Conservation (phyloP, 2,329 filamentous ascomycete genomes). For the Paecilomyces fulvus region DNA sequence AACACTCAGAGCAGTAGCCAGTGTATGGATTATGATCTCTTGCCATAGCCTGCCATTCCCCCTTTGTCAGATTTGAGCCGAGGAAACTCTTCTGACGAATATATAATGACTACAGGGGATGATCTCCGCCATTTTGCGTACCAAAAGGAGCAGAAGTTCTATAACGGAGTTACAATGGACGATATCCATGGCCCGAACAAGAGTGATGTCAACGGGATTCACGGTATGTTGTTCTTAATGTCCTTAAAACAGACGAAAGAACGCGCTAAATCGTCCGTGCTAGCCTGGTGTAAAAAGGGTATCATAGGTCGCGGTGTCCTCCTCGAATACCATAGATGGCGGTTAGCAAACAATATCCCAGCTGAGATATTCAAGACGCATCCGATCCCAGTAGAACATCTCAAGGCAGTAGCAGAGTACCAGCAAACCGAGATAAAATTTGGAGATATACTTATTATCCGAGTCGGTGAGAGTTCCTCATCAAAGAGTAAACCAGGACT, state of each 20-base stretch:
- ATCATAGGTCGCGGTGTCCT: neutral
- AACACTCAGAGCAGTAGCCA: constrained; percentile 53
- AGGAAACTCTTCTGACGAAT: neutral
- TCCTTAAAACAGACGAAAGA: neutral
- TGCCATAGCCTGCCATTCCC: neutral
- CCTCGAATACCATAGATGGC: neutral
- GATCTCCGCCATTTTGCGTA: constrained; percentile 11
- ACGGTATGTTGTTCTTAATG: constrained; percentile 4
- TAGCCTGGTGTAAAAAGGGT: neutral
- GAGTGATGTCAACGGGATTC: constrained; percentile 7
- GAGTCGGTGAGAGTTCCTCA: neutral
- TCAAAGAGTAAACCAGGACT: neutral
- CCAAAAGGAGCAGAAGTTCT: constrained; percentile 7
- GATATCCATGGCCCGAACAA: constrained; percentile 9
- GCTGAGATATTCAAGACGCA: neutral
- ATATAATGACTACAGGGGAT: constrained; percentile 5
- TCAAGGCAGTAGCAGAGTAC: neutral
- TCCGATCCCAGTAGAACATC: neutral
- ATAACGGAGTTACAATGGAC: constrained; percentile 9
- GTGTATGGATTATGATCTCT: constrained; percentile 19
- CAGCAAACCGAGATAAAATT: neutral
- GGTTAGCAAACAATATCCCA: neutral
- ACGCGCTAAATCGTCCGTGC: neutral
- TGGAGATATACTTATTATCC: neutral
- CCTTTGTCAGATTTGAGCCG: neutral